Evolutionary conservation across 305 asterid species (phyloP), one percentile per base, ranked within the genome.

Genomic region (Solanum hybrid): DNA sequence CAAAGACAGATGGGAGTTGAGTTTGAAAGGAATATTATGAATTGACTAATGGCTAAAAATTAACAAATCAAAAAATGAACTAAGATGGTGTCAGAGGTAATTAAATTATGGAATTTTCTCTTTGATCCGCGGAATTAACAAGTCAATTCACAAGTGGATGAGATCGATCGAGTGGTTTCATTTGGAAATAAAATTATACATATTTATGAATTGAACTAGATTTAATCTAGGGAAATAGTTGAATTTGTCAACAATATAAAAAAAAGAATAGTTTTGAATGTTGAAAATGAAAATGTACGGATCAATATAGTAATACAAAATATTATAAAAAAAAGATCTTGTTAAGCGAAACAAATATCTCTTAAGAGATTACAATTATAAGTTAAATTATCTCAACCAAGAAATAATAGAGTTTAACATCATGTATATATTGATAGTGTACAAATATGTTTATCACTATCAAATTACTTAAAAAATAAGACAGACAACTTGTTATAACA

Each of bases 21-120:
- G 91, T 93, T 92, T 93, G 95, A 93, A 90, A 36, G 92, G 78
- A 91, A 91, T 91, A 72, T 16, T 69, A 69, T 24, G 76, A 69
- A 69, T 69, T n/a, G 75, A 95, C 96, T 91, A 78, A 89, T 90
- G 79, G 60, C 32, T 75, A 89, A 3, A 79, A 79, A 37, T 36
- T 6, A 77, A 76, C n/a, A 34, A 20, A 20, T 20, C 0, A n/a
- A 66, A 35, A 34, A 14, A 60, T 26, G 24, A 31, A 17, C n/a
- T 4, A n/a, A 82, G 29, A 78, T 35, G 51, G 51, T 35, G 71
- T 60, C 71, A 60, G 42, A 72, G 79, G 79, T 6, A 72, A 72
- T 27, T 27, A 31, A 73, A 73, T 73, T 29, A 29, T 72, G 10
- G 35, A 72, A 12, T 2, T 11, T 71, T 72, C 35, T 71, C 17